Base-by-base conservation (phyloP, 139 green algal genomes). In the Pedinophyceae sp. region DNA sequence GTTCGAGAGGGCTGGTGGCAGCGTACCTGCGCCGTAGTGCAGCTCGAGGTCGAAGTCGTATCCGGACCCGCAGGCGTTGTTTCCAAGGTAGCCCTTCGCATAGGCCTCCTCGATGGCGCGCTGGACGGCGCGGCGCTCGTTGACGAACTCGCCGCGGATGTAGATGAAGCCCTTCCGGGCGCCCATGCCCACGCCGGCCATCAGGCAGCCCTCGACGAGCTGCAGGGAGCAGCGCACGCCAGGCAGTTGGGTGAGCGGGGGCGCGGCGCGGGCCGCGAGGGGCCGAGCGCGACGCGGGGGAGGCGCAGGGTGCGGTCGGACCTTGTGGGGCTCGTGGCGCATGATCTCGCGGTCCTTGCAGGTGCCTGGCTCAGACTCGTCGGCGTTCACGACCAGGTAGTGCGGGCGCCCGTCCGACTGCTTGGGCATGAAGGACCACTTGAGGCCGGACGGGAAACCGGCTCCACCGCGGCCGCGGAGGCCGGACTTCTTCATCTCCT, bases 311-410 rank as follows among this genome's bases (percentile, higher is more conserved):
- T n/a, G n/a, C n/a, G n/a, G n/a, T n/a, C n/a, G n/a, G n/a, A n/a
- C n/a, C 76, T 96, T 96, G 71, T 96, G 87, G 23, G 87, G 87
- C 66, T 96, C 87, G 70, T 96, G 80, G 25, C 87, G 66, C 81
- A 96, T 93, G 66, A 96, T 96, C 70, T 96, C 86, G 1, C 86
- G 67, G 72, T 96, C 90, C 74, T 91, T 97, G 79, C 90, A 97
- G 0, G 89, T 98, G 43, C 90, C 90, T 10, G 89, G 90, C 77
- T 98, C 90, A 18, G 67, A 85, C 81, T 98, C 89, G 58, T 97
- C 90, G 7, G 73, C 90, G 56, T 98, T 98, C 4, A 98, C 80
- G 20, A 98, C 87, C 54, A 98, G 67, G 67, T 96, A 97, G 18
- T 65, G 85, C 18, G 88, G 89, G 5, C 88, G 72, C 0, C 88